Evolutionary conservation across 148 eudicot genomes (phyloP), one percentile per base, ranked within the genome.

Genomic region (Selenicereus undatus): DNA sequence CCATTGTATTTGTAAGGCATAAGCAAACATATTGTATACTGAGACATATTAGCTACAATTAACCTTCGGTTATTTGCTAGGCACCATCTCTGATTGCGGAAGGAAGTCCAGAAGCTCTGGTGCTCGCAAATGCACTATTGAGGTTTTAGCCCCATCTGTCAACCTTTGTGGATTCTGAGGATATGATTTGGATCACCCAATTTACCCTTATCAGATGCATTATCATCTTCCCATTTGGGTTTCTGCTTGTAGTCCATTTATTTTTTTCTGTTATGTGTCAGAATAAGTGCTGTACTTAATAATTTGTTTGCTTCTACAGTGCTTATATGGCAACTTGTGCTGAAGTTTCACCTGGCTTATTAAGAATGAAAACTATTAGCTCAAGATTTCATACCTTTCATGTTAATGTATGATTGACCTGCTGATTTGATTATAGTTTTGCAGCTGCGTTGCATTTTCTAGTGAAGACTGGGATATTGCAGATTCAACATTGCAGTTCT

Each of bases 381-480:
- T 75, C 24, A 75, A 56, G 20, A 16, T 22, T 62, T 45, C 36
- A 17, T 30, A 29, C 50, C n/a, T 80, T 64, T 30, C 4, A 30
- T 56, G 74, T 50, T 64, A 78, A 51, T 66, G 42, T 21, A 56
- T 29, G 71, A 36, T 79, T 30, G 50, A 79, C 71, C 64, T 75
- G 65, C 84, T 78, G 76, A 78, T 75, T 64, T 83, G 43, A 81
- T 78, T 73, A 45, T 79, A 74, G 78, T 71, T 68, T 81, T 86
- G 90, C 95, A 96, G 99, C 78, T 96, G 99, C 86, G 92, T 96
- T 29, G 86, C 93, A 64, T 91, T 90, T 92, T 89, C 95, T 80
- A 86, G 97, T 89, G 90, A 88, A 85, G 98, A 92, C 42, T 96
- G 99, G 98, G 98, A 92, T 60, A 92, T 96, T 79, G 98, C 99